Conservation (phyloP, 2,329 filamentous ascomycete genomes). For the Mollisia scopiformis region DNA sequence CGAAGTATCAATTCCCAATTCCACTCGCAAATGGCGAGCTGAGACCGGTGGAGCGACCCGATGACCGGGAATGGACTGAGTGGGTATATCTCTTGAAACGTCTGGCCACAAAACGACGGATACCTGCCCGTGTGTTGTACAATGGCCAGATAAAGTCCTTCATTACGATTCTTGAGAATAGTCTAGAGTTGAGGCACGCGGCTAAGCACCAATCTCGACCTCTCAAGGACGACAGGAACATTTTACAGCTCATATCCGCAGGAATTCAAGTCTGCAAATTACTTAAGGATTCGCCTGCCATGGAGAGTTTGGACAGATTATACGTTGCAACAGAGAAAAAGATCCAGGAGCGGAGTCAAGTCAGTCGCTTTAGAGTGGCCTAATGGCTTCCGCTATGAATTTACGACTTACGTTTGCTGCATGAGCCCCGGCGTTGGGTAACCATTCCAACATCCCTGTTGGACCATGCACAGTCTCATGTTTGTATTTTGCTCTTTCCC, state of each 20-base stretch:
- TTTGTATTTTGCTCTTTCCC: slow-evolving; percentile 1
- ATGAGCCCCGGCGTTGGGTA: slow-evolving; percentile 12
- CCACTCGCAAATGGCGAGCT: slow-evolving; percentile 74
- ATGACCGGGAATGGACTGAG: slow-evolving; percentile 87
- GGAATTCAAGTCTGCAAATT: slow-evolving; percentile 89
- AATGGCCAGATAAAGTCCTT: slow-evolving; percentile 92
- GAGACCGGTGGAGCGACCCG: slow-evolving; percentile 72
- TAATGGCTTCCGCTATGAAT: slow-evolving; percentile 20
- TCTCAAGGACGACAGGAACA: slow-evolving; percentile 86
- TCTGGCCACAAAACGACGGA: slow-evolving; percentile 82
- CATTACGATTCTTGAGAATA: slow-evolving; percentile 86
- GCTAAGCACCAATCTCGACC: slow-evolving; percentile 82
- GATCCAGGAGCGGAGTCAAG: slow-evolving; percentile 67
- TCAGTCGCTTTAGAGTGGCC: slow-evolving; percentile 31
- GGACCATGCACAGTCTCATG: slow-evolving; percentile 8
- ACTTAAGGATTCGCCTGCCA: slow-evolving; percentile 79
- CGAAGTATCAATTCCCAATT: slow-evolving; percentile 89
- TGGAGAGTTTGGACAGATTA: slow-evolving; percentile 69
- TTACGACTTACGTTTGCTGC: slow-evolving; percentile 28
- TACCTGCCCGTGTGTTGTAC: slow-evolving; percentile 82
- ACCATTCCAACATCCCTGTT: slow-evolving; percentile 1
- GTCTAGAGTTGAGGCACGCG: slow-evolving; percentile 83
- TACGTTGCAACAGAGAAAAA: slow-evolving; percentile 81
- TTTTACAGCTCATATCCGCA: slow-evolving; percentile 84
- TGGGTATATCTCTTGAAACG: slow-evolving; percentile 89